Base-by-base conservation (phyloP, 345 rosid species). In the Gossypium anomalum region DNA sequence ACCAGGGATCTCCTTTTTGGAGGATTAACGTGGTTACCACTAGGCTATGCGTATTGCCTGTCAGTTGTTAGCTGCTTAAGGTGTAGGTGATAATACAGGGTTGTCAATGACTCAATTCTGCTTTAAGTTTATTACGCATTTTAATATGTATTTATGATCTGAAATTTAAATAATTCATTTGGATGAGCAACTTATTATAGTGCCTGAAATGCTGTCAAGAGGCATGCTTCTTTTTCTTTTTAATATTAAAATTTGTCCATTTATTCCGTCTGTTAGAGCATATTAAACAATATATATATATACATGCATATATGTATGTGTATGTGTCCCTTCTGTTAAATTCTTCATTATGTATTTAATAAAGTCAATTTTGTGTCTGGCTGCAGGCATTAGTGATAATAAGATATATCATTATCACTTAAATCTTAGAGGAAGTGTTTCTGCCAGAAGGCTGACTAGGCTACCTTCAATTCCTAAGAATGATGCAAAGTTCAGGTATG, bases 391-490 rank as follows among this genome's bases (percentile, higher is more conserved):
- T 70, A 55, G 59, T 80, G 98, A 92, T 75, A 76, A 83, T 53
- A 88, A 85, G 83, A 80, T 90, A 15, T 81, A 77, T 81, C 75
- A 70, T 77, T 93, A 87, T 78, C 82, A 81, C 49, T 58, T 94
- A 48, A 89, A 91, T 80, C 80, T 92, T 70, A 86, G 83, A 77
- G 92, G 87, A 75, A 71, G 70, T 72, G 27, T 48, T 63, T 78
- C 87, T 5, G 56, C 60, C 60, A 78, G 80, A 60, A 78, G 87
- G 82, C 73, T 87, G 66, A 87, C 81, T 74, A 86, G 85, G 70
- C 89, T 86, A 59, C 90, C 95, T 77, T 88, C 98, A 77, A 89
- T 76, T 55, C 59, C 89, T 63, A 94, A 94, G 87, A 89, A 90
- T 72, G 90, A 92, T 67, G 80, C 70, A 12, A 87, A 80, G 79